Conservation (phyloP, 140 eudicot genomes). For the Bidens hawaiensis region DNA sequence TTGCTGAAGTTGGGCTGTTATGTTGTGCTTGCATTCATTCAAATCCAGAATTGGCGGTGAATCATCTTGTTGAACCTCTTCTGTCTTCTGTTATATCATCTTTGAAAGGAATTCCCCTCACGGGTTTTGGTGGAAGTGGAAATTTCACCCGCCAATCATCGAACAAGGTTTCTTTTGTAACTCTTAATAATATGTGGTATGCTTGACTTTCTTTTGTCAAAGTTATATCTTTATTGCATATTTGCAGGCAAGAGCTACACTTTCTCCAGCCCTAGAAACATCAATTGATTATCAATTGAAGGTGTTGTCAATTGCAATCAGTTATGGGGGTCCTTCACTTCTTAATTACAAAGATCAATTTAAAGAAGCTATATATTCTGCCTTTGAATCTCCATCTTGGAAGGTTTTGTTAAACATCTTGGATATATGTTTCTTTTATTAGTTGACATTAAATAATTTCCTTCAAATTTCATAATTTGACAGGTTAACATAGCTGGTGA, state of each 20-base stretch:
- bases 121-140: constrained; percentile 82
- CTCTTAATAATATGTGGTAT: neutral
- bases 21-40: constrained; percentile 96
- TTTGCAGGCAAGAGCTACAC: constrained; percentile 57
- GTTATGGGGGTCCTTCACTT: constrained; percentile 85
- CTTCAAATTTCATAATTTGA: constrained; percentile 10
- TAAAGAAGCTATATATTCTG: constrained; percentile 70
- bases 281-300: constrained; percentile 87
- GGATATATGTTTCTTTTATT: neutral
- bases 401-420: constrained; percentile 48
- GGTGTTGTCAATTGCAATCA: constrained; percentile 87
- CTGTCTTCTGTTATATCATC: constrained; percentile 64
- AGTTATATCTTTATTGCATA: neutral
- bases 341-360: constrained; percentile 67
- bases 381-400: constrained; percentile 96
- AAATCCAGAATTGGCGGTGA: constrained; percentile 73
- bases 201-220: constrained; percentile 9
- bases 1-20: constrained; percentile 96
- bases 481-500: constrained; percentile 99
- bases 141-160: constrained; percentile 35
- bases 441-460: neutral
- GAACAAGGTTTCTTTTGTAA: constrained; percentile 47
- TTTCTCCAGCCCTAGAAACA: constrained; percentile 95
- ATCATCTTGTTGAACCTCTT: constrained; percentile 81
- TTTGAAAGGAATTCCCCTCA: constrained; percentile 70